phyloP scores from a whole-genome alignment of 805 yeast species.

The Metschnikowia proteae region DNA sequence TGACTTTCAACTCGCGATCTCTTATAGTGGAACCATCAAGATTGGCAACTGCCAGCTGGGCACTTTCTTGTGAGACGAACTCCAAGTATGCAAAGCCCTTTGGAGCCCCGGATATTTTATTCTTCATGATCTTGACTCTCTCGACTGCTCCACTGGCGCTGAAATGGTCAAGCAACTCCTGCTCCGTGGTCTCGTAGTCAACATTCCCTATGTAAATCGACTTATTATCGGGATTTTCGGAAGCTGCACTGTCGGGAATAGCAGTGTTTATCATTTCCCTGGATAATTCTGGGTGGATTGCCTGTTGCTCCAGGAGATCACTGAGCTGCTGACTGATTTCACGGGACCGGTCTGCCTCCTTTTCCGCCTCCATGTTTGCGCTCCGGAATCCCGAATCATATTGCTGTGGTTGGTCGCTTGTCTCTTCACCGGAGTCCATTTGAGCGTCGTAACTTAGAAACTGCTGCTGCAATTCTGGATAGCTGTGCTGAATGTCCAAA shows the following conservation, averaged over 20 bases:
- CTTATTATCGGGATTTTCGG: constrained; percentile 61
- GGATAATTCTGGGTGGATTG: neutral
- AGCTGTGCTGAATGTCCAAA: constrained; percentile 4
- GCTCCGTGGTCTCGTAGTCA: constrained; percentile 74
- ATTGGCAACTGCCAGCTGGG: constrained; percentile 56
- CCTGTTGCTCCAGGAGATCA: constrained; percentile 3
- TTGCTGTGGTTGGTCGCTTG: neutral
- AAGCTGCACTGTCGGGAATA: neutral
- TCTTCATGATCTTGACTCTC: constrained; percentile 72
- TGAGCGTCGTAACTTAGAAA: constrained; percentile 4
- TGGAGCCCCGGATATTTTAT: constrained; percentile 75
- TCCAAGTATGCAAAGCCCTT: constrained; percentile 87
- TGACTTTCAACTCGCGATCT: constrained; percentile 70
- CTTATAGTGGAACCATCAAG: constrained; percentile 63
- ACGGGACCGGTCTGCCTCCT: constrained; percentile 49
- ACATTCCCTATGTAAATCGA: constrained; percentile 83
- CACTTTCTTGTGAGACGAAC: constrained; percentile 64
- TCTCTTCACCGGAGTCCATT: neutral
- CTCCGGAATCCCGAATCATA: neutral
- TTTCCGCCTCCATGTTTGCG: constrained; percentile 30
- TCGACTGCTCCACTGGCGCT: constrained; percentile 67
- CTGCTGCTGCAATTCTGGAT: constrained; percentile 3
- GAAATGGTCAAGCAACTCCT: constrained; percentile 74
- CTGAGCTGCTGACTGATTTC: constrained; percentile 47
- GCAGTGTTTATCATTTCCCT: neutral